Conservation (phyloP, 139 green algal species). For the Chlamydomonas sp. region DNA sequence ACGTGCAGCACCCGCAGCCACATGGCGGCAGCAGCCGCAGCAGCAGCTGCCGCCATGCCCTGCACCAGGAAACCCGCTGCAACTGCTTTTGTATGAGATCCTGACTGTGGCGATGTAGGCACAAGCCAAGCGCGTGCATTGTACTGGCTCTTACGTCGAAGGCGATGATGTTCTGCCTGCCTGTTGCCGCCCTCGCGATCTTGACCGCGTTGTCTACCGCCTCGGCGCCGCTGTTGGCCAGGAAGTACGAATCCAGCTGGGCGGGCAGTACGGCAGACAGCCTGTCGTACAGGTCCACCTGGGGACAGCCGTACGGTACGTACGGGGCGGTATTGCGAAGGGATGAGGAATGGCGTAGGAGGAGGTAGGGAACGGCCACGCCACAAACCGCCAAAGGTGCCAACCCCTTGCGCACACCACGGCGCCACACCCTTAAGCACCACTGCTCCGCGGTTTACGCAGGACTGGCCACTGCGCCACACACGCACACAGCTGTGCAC, state of each 20-base stretch:
- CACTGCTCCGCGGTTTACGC: constrained; percentile 1
- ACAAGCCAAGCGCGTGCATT: too few species aligned
- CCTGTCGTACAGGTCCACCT: constrained; percentile 26
- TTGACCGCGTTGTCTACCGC: constrained; percentile 91
- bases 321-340: not conserved
- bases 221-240: constrained; percentile 69
- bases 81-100: too few species aligned
- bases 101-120: too few species aligned
- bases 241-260: constrained; percentile 13
- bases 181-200: constrained; percentile 79
- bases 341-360: not conserved
- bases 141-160: constrained; percentile 71
- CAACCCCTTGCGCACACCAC: not conserved
- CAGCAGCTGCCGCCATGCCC: not conserved
- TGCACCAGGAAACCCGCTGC: not conserved
- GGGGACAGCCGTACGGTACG: not conserved
- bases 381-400: not conserved
- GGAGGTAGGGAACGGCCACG: not conserved
- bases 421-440: not conserved
- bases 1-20: too few species aligned
- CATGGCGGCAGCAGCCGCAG: not conserved
- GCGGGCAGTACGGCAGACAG: constrained; percentile 25
- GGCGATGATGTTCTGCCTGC: constrained; percentile 78
- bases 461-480: too few species aligned
- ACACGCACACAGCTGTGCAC: too few species aligned